Base-by-base conservation (phyloP, 768 basidiomycete genomes). In the Amanita brunnescens region DNA sequence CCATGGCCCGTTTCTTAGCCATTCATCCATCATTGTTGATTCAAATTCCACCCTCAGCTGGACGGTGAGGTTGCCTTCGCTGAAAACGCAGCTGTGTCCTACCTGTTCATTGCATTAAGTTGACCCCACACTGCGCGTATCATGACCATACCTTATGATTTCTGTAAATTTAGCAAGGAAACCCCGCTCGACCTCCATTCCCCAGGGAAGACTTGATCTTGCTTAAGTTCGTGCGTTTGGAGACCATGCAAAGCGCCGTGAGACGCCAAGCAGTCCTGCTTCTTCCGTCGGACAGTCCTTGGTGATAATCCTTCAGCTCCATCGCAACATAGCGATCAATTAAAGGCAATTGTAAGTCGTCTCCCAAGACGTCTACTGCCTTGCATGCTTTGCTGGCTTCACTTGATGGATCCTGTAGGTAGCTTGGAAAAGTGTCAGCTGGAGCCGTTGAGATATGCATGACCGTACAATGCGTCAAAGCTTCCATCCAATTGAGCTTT, bases 191-290 rank as follows among this genome's bases (percentile, higher is more conserved):
- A 94, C 87, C 74, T 83, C 96, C 96, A 99, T 38, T 82, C 79
- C 0, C 75, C 62, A 3, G 96, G 92, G 63, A 97, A 96, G 1
- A 90, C 78, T 12, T 79, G 72, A 0, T 85, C 86, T 54, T 87
- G 83, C 58, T 96, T 94, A 6, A 88, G 76, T 58, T 98, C 94
- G 64, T 96, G 90, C 5, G 79, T 81, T 52, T 85, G 81, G 16
- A 99, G 69, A 98, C 93, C 94, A 99, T 3, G 93, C 91, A 58
- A 91, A 98, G 37, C 96, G 80, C 13, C 96, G 74, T 0, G 91
- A 81, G 5, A 96, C 98, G 69, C 98, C 96, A 41, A 99, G 74
- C 59, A 95, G 91, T 3, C 95, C 96, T 1, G 96, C 92, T 67
- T 98, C 96, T 56, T 96, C 93, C 5, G 83, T 84, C 5, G 88